Evolutionary conservation across 2,329 filamentous ascomycete genomes (phyloP), one percentile per base, ranked within the genome.

Genomic region (Monilinia vaccinii-corymbosi): DNA sequence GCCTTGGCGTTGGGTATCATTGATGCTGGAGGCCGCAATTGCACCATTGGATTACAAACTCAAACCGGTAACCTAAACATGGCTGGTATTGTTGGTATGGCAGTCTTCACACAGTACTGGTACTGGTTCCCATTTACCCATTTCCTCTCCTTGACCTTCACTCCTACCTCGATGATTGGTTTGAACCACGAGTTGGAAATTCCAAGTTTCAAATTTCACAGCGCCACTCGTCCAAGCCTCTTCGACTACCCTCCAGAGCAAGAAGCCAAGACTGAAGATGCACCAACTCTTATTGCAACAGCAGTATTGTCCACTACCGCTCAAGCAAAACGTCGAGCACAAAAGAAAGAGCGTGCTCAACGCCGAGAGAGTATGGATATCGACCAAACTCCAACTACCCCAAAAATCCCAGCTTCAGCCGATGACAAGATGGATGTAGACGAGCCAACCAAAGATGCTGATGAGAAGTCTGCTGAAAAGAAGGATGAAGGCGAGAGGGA

Each of bases 111-210:
- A 10, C 94, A 99, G 74, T 99, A 99, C 79, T 99, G 94, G 94
- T 99, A 99, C 79, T 99, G 94, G 94, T 99, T 99, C 83, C 94
- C 94, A 62, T 88, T 97, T 70, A 96, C 94, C 34, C 94, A 99
- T 76, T 99, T 99, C 84, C 75, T 99, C 61, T 95, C 93, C 0
- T 81, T 99, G 63, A 92, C 91, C 70, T 97, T 99, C 76, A 91
- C 90, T n/a, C 94, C 94, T 1, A 99, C 95, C 1, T 89, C 94
- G 1, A 89, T 99, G 71, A 97, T 97, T 68, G 93, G 89, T 62
- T 84, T 99, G 31, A 92, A 99, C 72, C 88, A 95, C 71, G 90
- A 97, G 71, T 81, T 99, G 16, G 91, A 97, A 69, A 91, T 96
- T 58, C 91, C 95, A 23, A 87, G 86, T 71, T 92, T 97, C 83